Evolutionary conservation across 345 rosid genomes (phyloP), one percentile per base, ranked within the genome.

Genomic region (Psidium guajava): DNA sequence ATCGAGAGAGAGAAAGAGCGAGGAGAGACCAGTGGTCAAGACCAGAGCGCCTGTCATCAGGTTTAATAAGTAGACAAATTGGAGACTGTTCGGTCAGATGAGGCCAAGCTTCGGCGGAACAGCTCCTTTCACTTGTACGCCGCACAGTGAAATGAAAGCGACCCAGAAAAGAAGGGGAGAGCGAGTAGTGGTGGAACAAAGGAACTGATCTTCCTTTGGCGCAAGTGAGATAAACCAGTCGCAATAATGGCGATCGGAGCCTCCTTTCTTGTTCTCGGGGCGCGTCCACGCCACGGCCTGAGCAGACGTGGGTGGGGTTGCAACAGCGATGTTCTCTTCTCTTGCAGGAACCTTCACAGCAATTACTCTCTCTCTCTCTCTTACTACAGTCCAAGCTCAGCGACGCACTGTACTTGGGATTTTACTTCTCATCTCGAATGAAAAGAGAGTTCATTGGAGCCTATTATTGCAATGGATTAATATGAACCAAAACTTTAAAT

Each of bases 321-420:
- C 85, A 64, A 9, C 69, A 21, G 18, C 47, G 80, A 20, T 69
- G 85, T 83, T 61, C 14, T 53, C 56, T 58, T 36, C 36, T 36
- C 36, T 36, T 77, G 47, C 44, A 87, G 88, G 93, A 91, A 91
- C 91, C 91, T 92, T 92, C 94, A 86, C 73, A 53, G 94, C 92
- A 91, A 88, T 25, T 84, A 69, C 80, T 28, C 74, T 6, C 20
- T 54, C 22, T 20, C 22, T 54, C 57, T 53, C 54, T 24, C 21
- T 32, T 81, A 16, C 82, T 15, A 28, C 51, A 53, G 7, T 36
- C 86, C 84, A 86, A 84, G 59, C 80, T 20, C 47, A 9, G 80
- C 24, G 25, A 69, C 24, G 21, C 47, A 16, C 77, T 69, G 47
- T 32, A 69, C 47, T 69, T 32, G 77, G 44, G 44, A 32, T 69